These are phyloP conservation scores for Pelargonium fulgidum DNA, from an alignment of 441 rosid genomes.

Conservation along the genomic window DNA sequence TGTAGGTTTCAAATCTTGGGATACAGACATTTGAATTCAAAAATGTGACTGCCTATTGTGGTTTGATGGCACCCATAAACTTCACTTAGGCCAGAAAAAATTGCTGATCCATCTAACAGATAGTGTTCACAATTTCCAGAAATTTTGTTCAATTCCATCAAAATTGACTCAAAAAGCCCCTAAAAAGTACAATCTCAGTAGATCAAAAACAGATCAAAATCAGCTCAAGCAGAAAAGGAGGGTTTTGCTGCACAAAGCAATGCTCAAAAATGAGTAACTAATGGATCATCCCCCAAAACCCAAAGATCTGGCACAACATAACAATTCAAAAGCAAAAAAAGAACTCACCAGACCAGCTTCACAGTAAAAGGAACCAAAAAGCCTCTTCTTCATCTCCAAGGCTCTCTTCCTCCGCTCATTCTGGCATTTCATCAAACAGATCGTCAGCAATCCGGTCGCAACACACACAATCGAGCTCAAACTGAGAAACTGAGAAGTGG, in stretches of 20 bases:
- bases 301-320: not conserved
- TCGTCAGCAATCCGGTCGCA: not conserved
- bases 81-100: not conserved
- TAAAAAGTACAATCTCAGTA: too few relatives aligned
- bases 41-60: not conserved
- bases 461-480: not conserved
- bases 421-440: constrained; percentile 4
- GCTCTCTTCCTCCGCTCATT: constrained; percentile 8
- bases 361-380: constrained; percentile 4
- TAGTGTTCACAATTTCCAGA: too few relatives aligned
- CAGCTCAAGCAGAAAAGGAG: not conserved
- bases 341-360: not conserved
- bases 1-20: not conserved
- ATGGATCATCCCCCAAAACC: not conserved
- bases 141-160: too few relatives aligned
- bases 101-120: not conserved
- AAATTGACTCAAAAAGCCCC: too few relatives aligned
- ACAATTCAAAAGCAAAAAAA: not conserved
- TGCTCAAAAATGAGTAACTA: not conserved
- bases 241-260: not conserved
- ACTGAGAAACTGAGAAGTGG: not conserved
- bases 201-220: not conserved
- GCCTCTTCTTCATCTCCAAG: constrained; percentile 8
- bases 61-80: not conserved
- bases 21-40: not conserved